phyloP scores from a whole-genome alignment of 805 yeast species.

The Yamadazyma tumulicola region DNA sequence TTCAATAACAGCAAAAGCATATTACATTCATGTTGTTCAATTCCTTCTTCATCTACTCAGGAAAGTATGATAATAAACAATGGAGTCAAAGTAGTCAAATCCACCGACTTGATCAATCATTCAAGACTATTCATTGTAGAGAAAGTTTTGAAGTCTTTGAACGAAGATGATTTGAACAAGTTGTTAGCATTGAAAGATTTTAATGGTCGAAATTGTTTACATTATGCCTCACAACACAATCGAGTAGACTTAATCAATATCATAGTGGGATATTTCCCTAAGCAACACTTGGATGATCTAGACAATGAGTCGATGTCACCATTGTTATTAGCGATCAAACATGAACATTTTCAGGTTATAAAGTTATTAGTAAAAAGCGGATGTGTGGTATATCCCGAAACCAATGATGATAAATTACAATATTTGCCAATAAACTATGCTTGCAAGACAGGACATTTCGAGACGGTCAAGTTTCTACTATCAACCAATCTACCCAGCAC shows the following conservation, averaged over 20 bases:
- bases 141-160: constrained; percentile 24
- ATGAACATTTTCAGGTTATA: constrained; percentile 49
- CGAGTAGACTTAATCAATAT: constrained; percentile 41
- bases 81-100: constrained; percentile 35
- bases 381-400: constrained; percentile 38
- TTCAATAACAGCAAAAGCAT: constrained; percentile 56
- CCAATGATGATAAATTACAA: constrained; percentile 51
- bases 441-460: constrained; percentile 76
- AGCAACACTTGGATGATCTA: constrained; percentile 42
- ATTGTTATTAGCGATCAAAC: constrained; percentile 70
- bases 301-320: constrained; percentile 84
- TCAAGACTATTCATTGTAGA: constrained; percentile 35
- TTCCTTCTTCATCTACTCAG: constrained; percentile 31
- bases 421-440: constrained; percentile 82
- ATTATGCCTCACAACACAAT: constrained; percentile 71
- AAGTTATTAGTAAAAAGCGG: constrained; percentile 31
- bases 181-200: constrained; percentile 47
- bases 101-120: constrained; percentile 36
- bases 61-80: constrained; percentile 41
- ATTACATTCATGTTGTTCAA: constrained; percentile 63
- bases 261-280: constrained; percentile 37
- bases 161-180: constrained; percentile 14
- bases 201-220: constrained; percentile 79
- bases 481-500: constrained; percentile 14
- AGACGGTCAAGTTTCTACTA: constrained; percentile 63